phyloP scores from a whole-genome alignment of 2,329 filamentous ascomycete genomes.

The Didymella glomerata region DNA sequence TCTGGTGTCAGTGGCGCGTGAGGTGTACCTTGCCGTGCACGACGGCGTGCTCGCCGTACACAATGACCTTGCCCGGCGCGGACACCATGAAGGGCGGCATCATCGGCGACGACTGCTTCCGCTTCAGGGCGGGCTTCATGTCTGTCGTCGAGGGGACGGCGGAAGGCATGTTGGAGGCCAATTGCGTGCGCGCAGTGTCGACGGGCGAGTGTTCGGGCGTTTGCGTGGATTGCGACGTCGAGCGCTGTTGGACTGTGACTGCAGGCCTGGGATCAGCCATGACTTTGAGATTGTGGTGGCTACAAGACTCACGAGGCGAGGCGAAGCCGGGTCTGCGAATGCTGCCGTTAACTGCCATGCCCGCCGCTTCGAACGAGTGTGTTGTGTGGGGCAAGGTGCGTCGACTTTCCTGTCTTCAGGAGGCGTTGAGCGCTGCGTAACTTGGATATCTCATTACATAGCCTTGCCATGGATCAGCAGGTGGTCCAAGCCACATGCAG shows the following conservation, averaged over 20 bases:
- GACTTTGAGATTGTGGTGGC: slow-evolving; percentile 2
- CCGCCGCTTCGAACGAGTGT: neutral
- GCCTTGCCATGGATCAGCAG: slow-evolving; percentile 13
- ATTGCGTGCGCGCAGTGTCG: slow-evolving; percentile 42
- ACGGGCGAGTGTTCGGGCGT: slow-evolving; percentile 40
- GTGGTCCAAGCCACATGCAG: slow-evolving; percentile 20
- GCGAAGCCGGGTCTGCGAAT: slow-evolving; percentile 35
- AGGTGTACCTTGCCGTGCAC: slow-evolving; percentile 85
- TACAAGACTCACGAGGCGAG: slow-evolving; percentile 31
- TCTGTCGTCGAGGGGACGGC: slow-evolving; percentile 22
- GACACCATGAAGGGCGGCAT: slow-evolving; percentile 97
- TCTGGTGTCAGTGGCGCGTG: neutral
- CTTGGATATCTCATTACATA: slow-evolving; percentile 15
- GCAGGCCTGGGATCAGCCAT: slow-evolving; percentile 26
- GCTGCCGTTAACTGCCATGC: slow-evolving; percentile 41
- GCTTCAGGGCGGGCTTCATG: slow-evolving; percentile 30
- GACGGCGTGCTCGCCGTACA: slow-evolving; percentile 98
- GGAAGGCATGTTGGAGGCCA: slow-evolving; percentile 34
- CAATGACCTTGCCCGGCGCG: slow-evolving; percentile 96
- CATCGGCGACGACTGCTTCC: slow-evolving; percentile 63
- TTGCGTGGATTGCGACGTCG: slow-evolving; percentile 38
- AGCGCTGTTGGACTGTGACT: slow-evolving; percentile 36
- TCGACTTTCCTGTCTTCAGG: slow-evolving; percentile 17
- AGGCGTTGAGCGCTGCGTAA: slow-evolving; percentile 19
- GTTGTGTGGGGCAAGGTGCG: slow-evolving; percentile 4